A percentile compares a stretch with the other conserved stretches of the same genome.
Conservation (phyloP, 2,329 filamentous ascomycete genomes). For the Penicillium occitanis region DNA sequence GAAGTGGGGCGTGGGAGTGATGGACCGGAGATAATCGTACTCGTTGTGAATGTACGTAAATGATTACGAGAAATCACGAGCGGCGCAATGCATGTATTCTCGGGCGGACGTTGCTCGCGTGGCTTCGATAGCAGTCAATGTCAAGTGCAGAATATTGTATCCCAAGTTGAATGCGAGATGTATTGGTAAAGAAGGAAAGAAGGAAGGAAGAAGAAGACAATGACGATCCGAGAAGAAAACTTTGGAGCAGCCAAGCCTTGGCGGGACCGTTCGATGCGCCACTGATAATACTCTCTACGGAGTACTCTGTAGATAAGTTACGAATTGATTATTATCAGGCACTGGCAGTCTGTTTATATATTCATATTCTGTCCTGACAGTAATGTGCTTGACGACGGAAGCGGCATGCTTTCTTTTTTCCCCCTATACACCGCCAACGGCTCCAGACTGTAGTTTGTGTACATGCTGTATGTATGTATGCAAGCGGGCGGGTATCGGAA, state of each 20-base stretch:
- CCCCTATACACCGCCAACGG: background rate
- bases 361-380: background rate
- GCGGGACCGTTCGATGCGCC: background rate
- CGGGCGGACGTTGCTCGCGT: background rate
- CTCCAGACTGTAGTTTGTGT: background rate
- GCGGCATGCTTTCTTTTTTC: background rate
- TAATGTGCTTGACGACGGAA: background rate
- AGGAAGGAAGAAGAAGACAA: background rate
- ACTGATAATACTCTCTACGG: background rate
- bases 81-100: background rate
- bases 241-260: conserved; percentile 1
- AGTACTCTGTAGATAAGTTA: too few species aligned
- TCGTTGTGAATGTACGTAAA: background rate
- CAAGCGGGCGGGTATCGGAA: conserved; percentile 7
- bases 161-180: background rate
- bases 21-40: background rate
- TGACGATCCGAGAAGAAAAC: conserved; percentile 3
- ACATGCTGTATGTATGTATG: background rate
- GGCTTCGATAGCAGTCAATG: background rate
- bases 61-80: background rate
- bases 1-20: conserved; percentile 2
- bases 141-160: background rate
- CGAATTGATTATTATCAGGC: too few species aligned
- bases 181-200: background rate
- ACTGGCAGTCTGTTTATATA: background rate